A percentile compares a stretch with the other conserved stretches of the same genome.
Conservation (phyloP, 1,284 basidiomycete species). For the Moniliella sp. region DNA sequence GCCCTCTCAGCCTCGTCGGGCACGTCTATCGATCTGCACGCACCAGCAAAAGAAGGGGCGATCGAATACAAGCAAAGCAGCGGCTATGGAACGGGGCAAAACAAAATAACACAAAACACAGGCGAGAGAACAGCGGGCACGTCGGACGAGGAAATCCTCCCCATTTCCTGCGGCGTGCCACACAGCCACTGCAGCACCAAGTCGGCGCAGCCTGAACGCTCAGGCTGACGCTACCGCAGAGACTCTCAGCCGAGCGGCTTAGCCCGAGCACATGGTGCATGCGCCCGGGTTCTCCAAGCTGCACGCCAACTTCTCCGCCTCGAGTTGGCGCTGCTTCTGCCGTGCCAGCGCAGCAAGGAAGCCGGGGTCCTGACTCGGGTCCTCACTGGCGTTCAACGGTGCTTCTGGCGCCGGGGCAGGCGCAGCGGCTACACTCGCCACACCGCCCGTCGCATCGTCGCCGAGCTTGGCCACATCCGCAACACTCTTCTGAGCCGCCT, state of each 20-base stretch:
- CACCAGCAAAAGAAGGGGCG: too few relatives aligned
- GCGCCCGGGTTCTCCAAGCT: conserved; percentile 58
- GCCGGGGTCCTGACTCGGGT: conserved; percentile 35
- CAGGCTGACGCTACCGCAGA: too few relatives aligned
- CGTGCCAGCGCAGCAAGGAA: conserved; percentile 59
- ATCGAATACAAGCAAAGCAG: too few relatives aligned
- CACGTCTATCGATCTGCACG: too few relatives aligned
- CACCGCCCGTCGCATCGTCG: too few relatives aligned
- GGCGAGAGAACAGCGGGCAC: background rate
- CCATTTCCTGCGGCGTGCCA: background rate
- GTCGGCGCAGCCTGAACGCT: background rate
- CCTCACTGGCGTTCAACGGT: too few relatives aligned
- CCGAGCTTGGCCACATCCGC: too few relatives aligned
- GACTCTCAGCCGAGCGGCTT: too few relatives aligned
- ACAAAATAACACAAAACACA: background rate
- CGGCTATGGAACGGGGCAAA: too few relatives aligned
- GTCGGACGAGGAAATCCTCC: background rate
- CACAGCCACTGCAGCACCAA: background rate
- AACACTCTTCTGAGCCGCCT: conserved; percentile 1
- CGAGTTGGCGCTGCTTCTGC: conserved; percentile 52
- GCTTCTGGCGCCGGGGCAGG: too few relatives aligned
- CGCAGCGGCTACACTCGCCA: too few relatives aligned
- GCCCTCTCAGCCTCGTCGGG: too few relatives aligned
- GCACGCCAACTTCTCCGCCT: conserved; percentile 58
- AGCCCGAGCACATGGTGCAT: conserved; percentile 21